These are phyloP conservation scores for Chaetomium strumarium DNA, from an alignment of 2,329 filamentous ascomycete species.

Conservation along the genomic window DNA sequence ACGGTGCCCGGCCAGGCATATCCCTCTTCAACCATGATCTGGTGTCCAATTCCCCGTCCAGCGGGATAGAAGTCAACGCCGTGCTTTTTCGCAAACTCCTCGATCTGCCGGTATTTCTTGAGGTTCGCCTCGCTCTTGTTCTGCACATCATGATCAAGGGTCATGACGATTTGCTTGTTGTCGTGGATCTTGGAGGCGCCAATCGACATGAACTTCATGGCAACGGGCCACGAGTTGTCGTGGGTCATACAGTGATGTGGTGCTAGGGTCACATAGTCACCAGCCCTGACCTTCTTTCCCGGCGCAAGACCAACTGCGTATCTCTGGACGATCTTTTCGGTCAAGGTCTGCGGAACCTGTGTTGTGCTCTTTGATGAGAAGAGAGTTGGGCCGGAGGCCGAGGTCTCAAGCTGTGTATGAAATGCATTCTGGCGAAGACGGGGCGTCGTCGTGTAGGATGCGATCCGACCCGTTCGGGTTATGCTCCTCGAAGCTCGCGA, in stretches of 20 bases:
- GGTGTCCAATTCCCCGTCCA: slow-evolving; percentile 79
- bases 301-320: slow-evolving; percentile 70
- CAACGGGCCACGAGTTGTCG: slow-evolving; percentile 47
- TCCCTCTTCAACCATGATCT: slow-evolving; percentile 86
- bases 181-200: slow-evolving; percentile 70
- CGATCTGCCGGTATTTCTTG: slow-evolving; percentile 75
- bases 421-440: slow-evolving; percentile 48
- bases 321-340: slow-evolving; percentile 85
- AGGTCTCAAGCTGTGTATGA: slow-evolving; percentile 56
- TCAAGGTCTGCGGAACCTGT: slow-evolving; percentile 64
- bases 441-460: slow-evolving; percentile 21
- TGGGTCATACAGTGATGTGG: slow-evolving; percentile 79
- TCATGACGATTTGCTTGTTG: slow-evolving; percentile 70
- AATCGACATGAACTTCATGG: slow-evolving; percentile 74
- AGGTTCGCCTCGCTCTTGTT: slow-evolving; percentile 74
- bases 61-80: slow-evolving; percentile 51
- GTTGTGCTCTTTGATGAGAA: slow-evolving; percentile 39
- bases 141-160: slow-evolving; percentile 83
- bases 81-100: slow-evolving; percentile 73
- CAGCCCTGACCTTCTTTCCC: slow-evolving; percentile 68
- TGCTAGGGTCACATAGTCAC: slow-evolving; percentile 76
- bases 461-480: slow-evolving; percentile 9
- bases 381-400: slow-evolving; percentile 46
- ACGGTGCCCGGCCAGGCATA: slow-evolving; percentile 78
- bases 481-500: slow-evolving; percentile 11